Conservation (phyloP, 148 eudicot genomes). For the Polygonum maritimum region DNA sequence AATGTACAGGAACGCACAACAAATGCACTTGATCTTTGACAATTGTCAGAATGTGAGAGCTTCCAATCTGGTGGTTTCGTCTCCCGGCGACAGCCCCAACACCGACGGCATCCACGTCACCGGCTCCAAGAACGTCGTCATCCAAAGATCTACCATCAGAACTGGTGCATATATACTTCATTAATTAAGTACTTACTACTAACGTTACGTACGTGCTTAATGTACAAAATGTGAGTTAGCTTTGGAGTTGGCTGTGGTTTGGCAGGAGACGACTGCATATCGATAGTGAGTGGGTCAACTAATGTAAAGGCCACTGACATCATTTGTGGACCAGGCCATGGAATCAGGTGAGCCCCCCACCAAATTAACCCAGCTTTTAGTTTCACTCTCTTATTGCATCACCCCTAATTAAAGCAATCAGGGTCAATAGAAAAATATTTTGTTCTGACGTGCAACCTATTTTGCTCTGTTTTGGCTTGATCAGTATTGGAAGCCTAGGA, state of each 20-base stretch:
- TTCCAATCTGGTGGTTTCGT: constrained; percentile 34
- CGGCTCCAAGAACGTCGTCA: constrained; percentile 32
- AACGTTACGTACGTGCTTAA: not conserved
- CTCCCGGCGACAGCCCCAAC: constrained; percentile 71
- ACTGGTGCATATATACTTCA: constrained; percentile 36
- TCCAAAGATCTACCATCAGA: constrained; percentile 33
- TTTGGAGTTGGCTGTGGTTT: not conserved
- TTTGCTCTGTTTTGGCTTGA: not conserved
- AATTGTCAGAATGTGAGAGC: constrained; percentile 46
- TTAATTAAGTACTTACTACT: not conserved
- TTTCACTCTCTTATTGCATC: not conserved
- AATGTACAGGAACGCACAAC: constrained; percentile 53
- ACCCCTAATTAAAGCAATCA: not conserved
- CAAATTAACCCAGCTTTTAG: not conserved
- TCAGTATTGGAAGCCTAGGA: constrained; percentile 91
- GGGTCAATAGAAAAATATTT: too few species aligned
- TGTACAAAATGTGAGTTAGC: too few species aligned
- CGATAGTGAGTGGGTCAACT: constrained; percentile 76
- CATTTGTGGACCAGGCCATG: constrained; percentile 90
- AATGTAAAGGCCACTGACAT: constrained; percentile 40
- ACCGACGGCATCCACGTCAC: constrained; percentile 88
- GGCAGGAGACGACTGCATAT: constrained; percentile 85
- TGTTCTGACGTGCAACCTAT: not conserved
- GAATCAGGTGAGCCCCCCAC: constrained; percentile 55
- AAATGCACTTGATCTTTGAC: constrained; percentile 59